Percentiles rank a stretch among this genome's conserved stretches.
Conservation (phyloP, 2,329 filamentous ascomycete species). For the Phialophora verrucosa region DNA sequence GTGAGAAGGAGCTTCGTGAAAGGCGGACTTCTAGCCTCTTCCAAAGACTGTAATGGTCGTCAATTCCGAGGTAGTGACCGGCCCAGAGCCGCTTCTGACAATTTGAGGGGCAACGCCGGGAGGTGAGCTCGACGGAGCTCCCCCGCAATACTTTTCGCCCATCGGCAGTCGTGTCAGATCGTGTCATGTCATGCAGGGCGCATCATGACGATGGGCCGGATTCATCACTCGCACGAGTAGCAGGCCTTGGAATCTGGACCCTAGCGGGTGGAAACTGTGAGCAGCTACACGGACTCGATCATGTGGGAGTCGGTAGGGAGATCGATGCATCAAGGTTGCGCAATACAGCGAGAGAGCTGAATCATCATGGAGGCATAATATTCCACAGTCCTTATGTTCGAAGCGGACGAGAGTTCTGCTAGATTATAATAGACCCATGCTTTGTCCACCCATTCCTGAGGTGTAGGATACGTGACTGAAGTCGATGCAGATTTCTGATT, state of each 20-base stretch:
- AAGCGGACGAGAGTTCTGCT: not conserved
- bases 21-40: not conserved
- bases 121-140: not conserved
- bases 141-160: not conserved
- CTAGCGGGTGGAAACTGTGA: not conserved
- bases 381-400: not conserved
- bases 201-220: not conserved
- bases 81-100: not conserved
- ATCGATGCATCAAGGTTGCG: not conserved
- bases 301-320: not conserved
- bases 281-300: not conserved
- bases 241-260: not conserved
- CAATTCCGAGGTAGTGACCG: conserved; percentile 4
- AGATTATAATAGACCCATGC: not conserved
- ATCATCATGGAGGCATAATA: not conserved
- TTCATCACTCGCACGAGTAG: not conserved
- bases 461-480: not conserved
- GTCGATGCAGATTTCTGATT: not conserved
- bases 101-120: not conserved
- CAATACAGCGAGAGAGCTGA: not conserved
- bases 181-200: not conserved
- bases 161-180: not conserved
- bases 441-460: not conserved
- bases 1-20: not conserved
- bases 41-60: not conserved